Percentiles rank a stretch among this genome's conserved stretches.
Conservation (phyloP, 2,329 filamentous ascomycete species). For the Beauveria sp. region DNA sequence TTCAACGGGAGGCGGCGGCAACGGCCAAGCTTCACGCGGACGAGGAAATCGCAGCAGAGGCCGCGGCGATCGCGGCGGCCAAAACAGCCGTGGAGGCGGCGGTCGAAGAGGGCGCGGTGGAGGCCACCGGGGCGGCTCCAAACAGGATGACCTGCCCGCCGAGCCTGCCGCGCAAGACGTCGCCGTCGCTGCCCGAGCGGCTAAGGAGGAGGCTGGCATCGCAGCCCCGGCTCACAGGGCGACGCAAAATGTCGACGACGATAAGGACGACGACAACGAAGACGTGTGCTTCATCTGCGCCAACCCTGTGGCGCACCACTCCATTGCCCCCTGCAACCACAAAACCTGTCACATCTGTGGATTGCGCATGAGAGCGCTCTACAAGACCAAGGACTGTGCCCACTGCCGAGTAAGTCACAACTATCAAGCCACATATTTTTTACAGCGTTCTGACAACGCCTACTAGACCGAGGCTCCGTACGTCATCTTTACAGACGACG, state of each 20-base stretch:
- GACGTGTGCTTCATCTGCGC: conserved; percentile 98
- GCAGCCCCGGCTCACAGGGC: conserved; percentile 17
- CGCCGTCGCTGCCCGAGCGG: conserved; percentile 21
- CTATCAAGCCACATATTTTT: background rate
- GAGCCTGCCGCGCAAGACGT: conserved; percentile 25
- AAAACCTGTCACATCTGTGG: conserved; percentile 95
- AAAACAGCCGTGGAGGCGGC: conserved; percentile 19
- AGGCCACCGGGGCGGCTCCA: conserved; percentile 2
- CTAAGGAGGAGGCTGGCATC: conserved; percentile 26
- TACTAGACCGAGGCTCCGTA: conserved; percentile 58
- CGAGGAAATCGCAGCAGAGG: conserved; percentile 8
- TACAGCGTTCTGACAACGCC: background rate
- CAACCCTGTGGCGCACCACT: conserved; percentile 77
- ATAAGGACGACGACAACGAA: conserved; percentile 47
- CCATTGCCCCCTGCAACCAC: conserved; percentile 91
- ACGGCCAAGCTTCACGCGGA: conserved; percentile 2
- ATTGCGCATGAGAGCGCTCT: conserved; percentile 81
- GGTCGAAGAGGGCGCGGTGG: conserved; percentile 29
- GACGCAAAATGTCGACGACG: conserved; percentile 28
- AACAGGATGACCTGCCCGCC: conserved; percentile 21
- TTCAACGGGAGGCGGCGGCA: background rate
- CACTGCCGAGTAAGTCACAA: conserved; percentile 69
- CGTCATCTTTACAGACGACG: conserved; percentile 88
- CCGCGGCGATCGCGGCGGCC: conserved; percentile 1
- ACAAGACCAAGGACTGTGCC: conserved; percentile 95